Evolutionary conservation across 495 filamentous ascomycete genomes (phyloP), one percentile per base, ranked within the genome.

Genomic region (Talaromyces borbonicus): DNA sequence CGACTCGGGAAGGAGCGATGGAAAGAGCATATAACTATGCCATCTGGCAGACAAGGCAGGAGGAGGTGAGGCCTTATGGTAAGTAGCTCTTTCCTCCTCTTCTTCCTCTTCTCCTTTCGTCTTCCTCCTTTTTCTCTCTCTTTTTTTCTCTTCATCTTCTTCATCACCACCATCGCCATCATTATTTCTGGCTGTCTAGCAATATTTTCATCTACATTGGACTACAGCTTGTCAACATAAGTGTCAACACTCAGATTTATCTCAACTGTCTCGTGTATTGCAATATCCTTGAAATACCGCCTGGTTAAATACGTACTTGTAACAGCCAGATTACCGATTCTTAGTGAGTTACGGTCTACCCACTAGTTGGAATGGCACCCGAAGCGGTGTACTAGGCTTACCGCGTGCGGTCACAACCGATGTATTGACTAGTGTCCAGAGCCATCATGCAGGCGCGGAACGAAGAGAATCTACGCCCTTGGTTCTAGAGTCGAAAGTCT

Each of bases 361-460:
- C 8, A 38, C 35, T 38, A 38, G 35, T 38, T 4, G 35, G 26
- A 11, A 20, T 38, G 35, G 35, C 35, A 38, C 35, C 16, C 19
- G 22, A 38, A 38, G 35, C 35, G 35, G 35, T 38, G 35, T 38
- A 38, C 35, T 37, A 37, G 35, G 35, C 16, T 38, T 38, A 38
- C 35, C 35, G 35, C 35, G 18, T 20, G 15, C 35, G 35, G 35
- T 38, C 35, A 38, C 35, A 5, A 9, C 22, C 35, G 35, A 38
- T n/a, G n/a, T n/a, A n/a, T n/a, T n/a, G n/a, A n/a, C n/a, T n/a
- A n/a, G n/a, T n/a, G n/a, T n/a, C n/a, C n/a, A n/a, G n/a, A 20
- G 35, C 35, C 35, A 20, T 22, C 16, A 38, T 38, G 35, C 35
- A 38, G 18, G 35, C 16, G 35, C 35, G 35, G 35, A 38, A n/a